Conservation (phyloP, 2,329 filamentous ascomycete species). For the Mollisia scopiformis region DNA sequence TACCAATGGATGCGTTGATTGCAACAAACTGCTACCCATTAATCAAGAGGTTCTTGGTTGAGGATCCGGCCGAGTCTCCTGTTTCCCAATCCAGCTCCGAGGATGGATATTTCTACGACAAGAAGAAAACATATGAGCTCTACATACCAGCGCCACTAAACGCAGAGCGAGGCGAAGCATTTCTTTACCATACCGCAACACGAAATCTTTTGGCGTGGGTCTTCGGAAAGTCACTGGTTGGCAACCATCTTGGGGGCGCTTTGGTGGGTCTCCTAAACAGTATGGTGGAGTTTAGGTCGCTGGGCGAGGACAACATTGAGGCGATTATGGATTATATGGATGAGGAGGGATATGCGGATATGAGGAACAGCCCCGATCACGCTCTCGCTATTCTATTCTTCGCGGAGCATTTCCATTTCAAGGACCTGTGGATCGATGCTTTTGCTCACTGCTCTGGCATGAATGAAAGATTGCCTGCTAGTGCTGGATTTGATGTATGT, state of each 20-base stretch:
- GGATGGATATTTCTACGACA: constrained; percentile 16
- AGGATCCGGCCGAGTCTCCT: constrained; percentile 16
- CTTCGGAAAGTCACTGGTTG: constrained; percentile 67
- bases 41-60: constrained; percentile 53
- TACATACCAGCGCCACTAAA: constrained; percentile 69
- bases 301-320: constrained; percentile 56
- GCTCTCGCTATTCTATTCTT: constrained; percentile 69
- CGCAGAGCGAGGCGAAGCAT: constrained; percentile 55
- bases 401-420: constrained; percentile 66
- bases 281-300: constrained; percentile 63
- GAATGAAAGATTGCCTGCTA: constrained; percentile 60
- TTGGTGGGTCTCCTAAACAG: constrained; percentile 67
- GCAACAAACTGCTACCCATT: constrained; percentile 62
- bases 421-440: constrained; percentile 70
- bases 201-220: constrained; percentile 79
- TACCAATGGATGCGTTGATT: constrained; percentile 62
- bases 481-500: constrained; percentile 64
- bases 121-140: constrained; percentile 50
- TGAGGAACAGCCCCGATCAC: constrained; percentile 67
- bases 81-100: constrained; percentile 17
- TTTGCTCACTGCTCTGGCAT: constrained; percentile 82
- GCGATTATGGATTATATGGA: constrained; percentile 70
- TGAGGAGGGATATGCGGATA: constrained; percentile 69
- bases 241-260: constrained; percentile 64
- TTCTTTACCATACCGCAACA: constrained; percentile 67